Conservation (phyloP, 768 basidiomycete species). For the Hypholoma sublateritium region DNA sequence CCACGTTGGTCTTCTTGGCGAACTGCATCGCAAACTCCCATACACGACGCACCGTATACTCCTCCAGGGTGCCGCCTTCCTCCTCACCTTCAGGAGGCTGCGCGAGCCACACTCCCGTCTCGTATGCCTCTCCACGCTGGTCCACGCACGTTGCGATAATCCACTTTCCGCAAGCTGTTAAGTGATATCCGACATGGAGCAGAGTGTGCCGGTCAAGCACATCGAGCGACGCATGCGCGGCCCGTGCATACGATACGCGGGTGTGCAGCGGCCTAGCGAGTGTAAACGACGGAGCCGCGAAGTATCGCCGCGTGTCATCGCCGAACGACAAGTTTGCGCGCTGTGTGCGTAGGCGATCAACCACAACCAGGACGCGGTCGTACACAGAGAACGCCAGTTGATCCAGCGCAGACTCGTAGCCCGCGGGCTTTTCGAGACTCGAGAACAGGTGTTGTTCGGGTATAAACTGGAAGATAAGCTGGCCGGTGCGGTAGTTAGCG, state of each 20-base stretch:
- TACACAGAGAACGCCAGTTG: constrained; percentile 65
- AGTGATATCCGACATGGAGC: constrained; percentile 74
- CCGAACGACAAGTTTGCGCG: neutral
- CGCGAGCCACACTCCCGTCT: constrained; percentile 66
- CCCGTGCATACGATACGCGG: constrained; percentile 38
- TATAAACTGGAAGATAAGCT: constrained; percentile 70
- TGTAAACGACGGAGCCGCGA: constrained; percentile 67
- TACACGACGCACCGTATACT: constrained; percentile 54
- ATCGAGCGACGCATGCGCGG: constrained; percentile 38
- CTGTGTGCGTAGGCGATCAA: constrained; percentile 49
- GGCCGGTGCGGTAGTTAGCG: constrained; percentile 33
- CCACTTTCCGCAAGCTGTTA: constrained; percentile 74
- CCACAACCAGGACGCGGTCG: constrained; percentile 62
- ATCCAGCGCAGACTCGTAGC: constrained; percentile 43
- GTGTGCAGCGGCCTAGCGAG: constrained; percentile 48
- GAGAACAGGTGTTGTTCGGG: constrained; percentile 61
- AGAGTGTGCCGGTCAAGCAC: constrained; percentile 50
- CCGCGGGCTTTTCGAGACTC: constrained; percentile 42
- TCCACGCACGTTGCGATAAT: constrained; percentile 73
- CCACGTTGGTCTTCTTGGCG: constrained; percentile 64
- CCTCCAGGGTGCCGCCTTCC: constrained; percentile 31
- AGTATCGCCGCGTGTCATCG: constrained; percentile 38
- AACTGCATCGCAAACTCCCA: constrained; percentile 71
- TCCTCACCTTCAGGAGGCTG: constrained; percentile 33
- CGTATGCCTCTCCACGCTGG: constrained; percentile 74